Evolutionary conservation across 2,329 filamentous ascomycete species (phyloP).

Genomic region (Fusarium penzigii): DNA sequence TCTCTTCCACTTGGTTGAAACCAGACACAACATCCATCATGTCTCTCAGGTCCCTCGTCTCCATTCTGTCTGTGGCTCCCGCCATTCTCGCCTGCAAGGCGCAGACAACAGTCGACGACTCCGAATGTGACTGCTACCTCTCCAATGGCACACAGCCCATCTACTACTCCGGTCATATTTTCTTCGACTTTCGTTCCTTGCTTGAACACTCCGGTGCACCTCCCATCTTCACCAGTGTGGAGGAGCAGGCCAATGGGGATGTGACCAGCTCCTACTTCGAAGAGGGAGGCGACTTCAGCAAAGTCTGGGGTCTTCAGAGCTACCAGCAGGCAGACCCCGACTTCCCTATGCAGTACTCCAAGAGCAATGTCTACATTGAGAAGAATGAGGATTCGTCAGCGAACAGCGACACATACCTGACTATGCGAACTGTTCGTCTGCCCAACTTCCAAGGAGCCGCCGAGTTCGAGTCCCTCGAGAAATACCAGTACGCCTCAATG

Average conservation of each 20-base stretch:
- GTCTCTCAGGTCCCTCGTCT: slow-evolving; percentile 21
- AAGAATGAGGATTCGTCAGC: slow-evolving; percentile 34
- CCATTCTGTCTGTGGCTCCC: slow-evolving; percentile 24
- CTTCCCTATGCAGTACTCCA: slow-evolving; percentile 38
- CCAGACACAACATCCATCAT: slow-evolving; percentile 13
- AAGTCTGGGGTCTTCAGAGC: slow-evolving; percentile 38
- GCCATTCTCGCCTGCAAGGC: slow-evolving; percentile 12
- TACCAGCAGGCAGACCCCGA: slow-evolving; percentile 41
- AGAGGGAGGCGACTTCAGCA: slow-evolving; percentile 30
- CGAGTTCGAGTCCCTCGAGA: slow-evolving; percentile 44
- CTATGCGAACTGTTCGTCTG: slow-evolving; percentile 46
- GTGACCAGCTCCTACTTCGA: slow-evolving; percentile 39
- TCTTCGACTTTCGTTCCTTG: slow-evolving; percentile 35
- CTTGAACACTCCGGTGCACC: slow-evolving; percentile 32
- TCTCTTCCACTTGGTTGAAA: too few species aligned
- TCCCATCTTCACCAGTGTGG: slow-evolving; percentile 27
- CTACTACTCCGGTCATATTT: slow-evolving; percentile 29
- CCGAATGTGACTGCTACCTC: slow-evolving; percentile 34
- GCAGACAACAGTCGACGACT: slow-evolving; percentile 16
- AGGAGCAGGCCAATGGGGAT: slow-evolving; percentile 33
- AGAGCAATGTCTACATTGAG: slow-evolving; percentile 48
- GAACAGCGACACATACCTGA: slow-evolving; percentile 43
- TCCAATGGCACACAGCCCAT: slow-evolving; percentile 24
- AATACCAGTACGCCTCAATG: slow-evolving; percentile 34
- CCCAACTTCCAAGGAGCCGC: slow-evolving; percentile 44